These are phyloP conservation scores for Hanseniaspora pseudoguilliermondii DNA, from an alignment of 805 yeast species.

Conservation along the genomic window DNA sequence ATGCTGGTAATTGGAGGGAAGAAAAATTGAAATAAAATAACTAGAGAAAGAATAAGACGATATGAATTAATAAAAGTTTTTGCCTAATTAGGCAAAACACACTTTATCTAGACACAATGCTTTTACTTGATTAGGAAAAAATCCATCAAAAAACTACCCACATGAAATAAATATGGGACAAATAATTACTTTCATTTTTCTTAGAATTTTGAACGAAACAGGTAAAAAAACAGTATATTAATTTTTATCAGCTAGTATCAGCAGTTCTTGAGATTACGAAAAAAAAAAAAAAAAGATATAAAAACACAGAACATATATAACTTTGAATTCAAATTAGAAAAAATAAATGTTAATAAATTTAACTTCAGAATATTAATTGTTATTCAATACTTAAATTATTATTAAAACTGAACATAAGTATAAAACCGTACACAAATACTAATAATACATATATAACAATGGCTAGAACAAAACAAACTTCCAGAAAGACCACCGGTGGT, in stretches of 20 bases:
- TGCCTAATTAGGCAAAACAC: constrained; percentile 3
- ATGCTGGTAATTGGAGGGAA: neutral
- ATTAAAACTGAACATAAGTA: neutral
- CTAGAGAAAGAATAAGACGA: neutral
- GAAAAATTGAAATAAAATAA: neutral
- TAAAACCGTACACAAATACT: constrained; percentile 9
- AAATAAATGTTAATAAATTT: too few relatives aligned
- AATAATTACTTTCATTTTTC: too few relatives aligned
- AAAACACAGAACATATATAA: neutral
- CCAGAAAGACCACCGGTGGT: constrained; percentile 93
- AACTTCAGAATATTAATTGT: too few relatives aligned
- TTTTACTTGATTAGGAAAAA: constrained; percentile 10
- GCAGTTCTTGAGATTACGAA: too few relatives aligned
- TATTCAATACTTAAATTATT: too few relatives aligned
- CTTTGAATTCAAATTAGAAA: neutral
- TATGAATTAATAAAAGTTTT: neutral
- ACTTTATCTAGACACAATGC: neutral
- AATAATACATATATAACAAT: constrained; percentile 26
- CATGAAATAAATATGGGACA: neutral
- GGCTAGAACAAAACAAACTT: constrained; percentile 93
- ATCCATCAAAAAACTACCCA: neutral
- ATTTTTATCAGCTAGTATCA: too few relatives aligned
- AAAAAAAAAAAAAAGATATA: neutral
- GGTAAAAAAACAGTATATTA: too few relatives aligned
- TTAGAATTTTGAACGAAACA: too few relatives aligned